Base-by-base conservation (phyloP, 805 yeast species). In the Lipomyces chichibuensis region DNA sequence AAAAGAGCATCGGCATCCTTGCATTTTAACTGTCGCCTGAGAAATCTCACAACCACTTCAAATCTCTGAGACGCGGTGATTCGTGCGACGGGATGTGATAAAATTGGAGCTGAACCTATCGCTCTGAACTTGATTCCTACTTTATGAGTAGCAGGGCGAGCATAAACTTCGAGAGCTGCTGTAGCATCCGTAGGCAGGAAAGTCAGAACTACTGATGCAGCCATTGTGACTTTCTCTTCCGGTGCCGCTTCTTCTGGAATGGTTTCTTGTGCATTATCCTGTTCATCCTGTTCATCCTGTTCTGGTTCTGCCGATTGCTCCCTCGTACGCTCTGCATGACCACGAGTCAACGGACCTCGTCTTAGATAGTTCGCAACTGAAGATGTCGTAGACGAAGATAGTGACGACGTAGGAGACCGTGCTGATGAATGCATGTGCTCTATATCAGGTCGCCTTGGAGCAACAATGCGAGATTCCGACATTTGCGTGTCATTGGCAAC, bases 71-170 rank as follows among this genome's bases (percentile, higher is more conserved):
- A 74, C 3, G 81, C 75, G 2, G 82, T 77, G 3, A 85, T 84
- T 58, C 76, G 80, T 67, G 83, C 83, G 14, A 81, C 80, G 2
- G 77, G 75, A n/a, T 85, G 85, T n/a, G 75, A 75, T 25, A 86
- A 77, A 1, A 79, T 76, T 0, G 83, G 82, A 0, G 88, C 82
- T 0, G 87, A 82, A 0, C 89, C 89, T 52, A 86, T 83, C 3
- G 88, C 83, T 64, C 81, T 80, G 66, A 86, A 82, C 57, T 87
- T 78, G 20, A 86, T 77, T 1, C 83, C 77, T 14, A 83, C 79
- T 51, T 75, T 75, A 27, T 63, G 69, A 8, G 67, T 33, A n/a
- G 71, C 59, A n/a, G 72, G 69, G 20, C 65, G 70, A 9, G 75
- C 58, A 64, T 77, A 77, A 53, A 65, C 56, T 9, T 72, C 74